Conservation (phyloP, 805 yeast species). For the Starmerella etchellsii region DNA sequence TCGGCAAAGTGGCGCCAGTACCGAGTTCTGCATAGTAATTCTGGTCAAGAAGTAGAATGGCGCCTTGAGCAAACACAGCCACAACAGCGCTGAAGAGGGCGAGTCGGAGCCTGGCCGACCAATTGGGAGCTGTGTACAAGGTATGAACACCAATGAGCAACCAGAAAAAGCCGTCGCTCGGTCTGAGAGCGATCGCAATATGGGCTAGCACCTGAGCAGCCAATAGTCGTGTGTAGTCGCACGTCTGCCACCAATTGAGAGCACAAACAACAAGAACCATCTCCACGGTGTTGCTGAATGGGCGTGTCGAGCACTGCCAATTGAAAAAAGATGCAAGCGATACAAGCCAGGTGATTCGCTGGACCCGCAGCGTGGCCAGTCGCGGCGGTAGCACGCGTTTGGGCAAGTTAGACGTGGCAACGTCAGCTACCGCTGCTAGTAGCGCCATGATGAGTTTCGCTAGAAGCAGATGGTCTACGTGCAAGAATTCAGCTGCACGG, state of each 20-base stretch:
- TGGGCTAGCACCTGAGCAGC: constrained; percentile 42
- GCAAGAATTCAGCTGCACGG: constrained; percentile 26
- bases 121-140: constrained; percentile 9
- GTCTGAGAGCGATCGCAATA: constrained; percentile 59
- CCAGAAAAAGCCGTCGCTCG: constrained; percentile 79
- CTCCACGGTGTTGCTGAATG: constrained; percentile 79
- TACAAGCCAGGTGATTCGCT: constrained; percentile 31
- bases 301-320: constrained; percentile 66
- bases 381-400: constrained; percentile 17
- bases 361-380: constrained; percentile 10
- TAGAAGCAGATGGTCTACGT: constrained; percentile 25
- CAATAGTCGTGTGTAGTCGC: not conserved
- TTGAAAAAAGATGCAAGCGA: constrained; percentile 63
- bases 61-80: constrained; percentile 5
- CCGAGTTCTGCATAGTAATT: constrained; percentile 1
- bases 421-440: constrained; percentile 62
- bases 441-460: constrained; percentile 64
- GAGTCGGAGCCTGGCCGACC: not conserved
- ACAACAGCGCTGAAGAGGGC: not conserved
- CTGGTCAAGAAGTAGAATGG: constrained; percentile 5
- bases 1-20: constrained; percentile 1
- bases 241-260: constrained; percentile 61
- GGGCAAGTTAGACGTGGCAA: constrained; percentile 40
- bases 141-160: constrained; percentile 37
- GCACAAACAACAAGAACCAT: constrained; percentile 56